These are phyloP conservation scores for Strobilomyces confusus DNA, from an alignment of 768 basidiomycete genomes.

Conservation along the genomic window DNA sequence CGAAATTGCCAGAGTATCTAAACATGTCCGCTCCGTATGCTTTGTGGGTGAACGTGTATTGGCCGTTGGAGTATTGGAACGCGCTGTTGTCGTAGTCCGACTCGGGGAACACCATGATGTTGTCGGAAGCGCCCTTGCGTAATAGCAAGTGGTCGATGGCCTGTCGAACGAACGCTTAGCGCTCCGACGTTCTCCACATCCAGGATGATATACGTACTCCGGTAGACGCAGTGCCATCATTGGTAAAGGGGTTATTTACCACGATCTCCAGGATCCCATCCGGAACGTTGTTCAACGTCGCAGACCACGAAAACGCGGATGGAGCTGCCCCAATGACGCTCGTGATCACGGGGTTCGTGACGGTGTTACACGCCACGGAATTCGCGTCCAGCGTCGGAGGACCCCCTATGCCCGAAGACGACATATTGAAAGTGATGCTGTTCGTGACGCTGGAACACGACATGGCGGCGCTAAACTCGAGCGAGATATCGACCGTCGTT, in stretches of 20 bases:
- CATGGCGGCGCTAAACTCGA: slow-evolving; percentile 83
- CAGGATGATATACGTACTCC: slow-evolving; percentile 42
- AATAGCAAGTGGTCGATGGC: slow-evolving; percentile 73
- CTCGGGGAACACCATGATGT: slow-evolving; percentile 84
- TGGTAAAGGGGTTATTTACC: slow-evolving; percentile 51
- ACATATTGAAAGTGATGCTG: slow-evolving; percentile 63
- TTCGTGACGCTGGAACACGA: slow-evolving; percentile 62
- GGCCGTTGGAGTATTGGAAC: slow-evolving; percentile 53
- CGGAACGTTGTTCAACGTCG: slow-evolving; percentile 67
- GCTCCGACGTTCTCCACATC: background rate
- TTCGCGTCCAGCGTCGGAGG: slow-evolving; percentile 49
- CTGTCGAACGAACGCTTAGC: slow-evolving; percentile 32
- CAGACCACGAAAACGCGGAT: slow-evolving; percentile 71
- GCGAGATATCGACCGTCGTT: slow-evolving; percentile 54
- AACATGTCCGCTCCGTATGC: slow-evolving; percentile 86
- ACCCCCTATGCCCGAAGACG: slow-evolving; percentile 59
- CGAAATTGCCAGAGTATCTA: slow-evolving; percentile 85
- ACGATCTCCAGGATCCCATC: slow-evolving; percentile 81
- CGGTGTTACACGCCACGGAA: slow-evolving; percentile 41
- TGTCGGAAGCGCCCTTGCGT: slow-evolving; percentile 70
- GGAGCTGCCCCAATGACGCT: slow-evolving; percentile 49
- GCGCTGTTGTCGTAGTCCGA: slow-evolving; percentile 69
- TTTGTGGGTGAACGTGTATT: slow-evolving; percentile 75
- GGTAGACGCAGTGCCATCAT: slow-evolving; percentile 42
- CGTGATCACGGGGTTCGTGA: slow-evolving; percentile 47